phyloP scores from a whole-genome alignment of 1,284 basidiomycete species.

The Athelia psychrophila region DNA sequence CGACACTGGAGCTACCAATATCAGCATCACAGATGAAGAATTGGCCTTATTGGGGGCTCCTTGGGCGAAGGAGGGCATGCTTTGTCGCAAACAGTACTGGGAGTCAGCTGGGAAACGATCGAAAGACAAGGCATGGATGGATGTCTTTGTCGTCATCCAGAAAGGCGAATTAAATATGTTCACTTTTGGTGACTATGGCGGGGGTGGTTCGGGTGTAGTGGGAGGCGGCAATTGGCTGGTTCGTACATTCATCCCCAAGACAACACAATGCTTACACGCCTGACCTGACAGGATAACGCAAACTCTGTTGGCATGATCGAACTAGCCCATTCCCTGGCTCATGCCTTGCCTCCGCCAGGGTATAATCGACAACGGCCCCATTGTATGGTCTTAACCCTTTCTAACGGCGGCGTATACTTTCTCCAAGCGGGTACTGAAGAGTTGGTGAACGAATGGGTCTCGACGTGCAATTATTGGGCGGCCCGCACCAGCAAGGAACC shows the following conservation, averaged over 20 bases:
- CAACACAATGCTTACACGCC: constrained; percentile 6
- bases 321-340: constrained; percentile 87
- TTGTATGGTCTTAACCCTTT: constrained; percentile 92
- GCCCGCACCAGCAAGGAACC: constrained; percentile 93
- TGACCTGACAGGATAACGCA: constrained; percentile 69
- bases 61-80: constrained; percentile 98
- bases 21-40: constrained; percentile 91
- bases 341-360: constrained; percentile 86
- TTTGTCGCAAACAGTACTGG: constrained; percentile 93
- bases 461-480: constrained; percentile 99
- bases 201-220: constrained; percentile 59
- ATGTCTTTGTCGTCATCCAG: constrained; percentile 94
- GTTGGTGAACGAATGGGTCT: constrained; percentile 96
- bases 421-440: constrained; percentile 98
- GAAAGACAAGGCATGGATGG: constrained; percentile 86
- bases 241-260: constrained; percentile 28
- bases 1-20: constrained; percentile 58
- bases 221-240: constrained; percentile 98
- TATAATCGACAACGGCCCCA: constrained; percentile 89
- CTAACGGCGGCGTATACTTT: constrained; percentile 89
- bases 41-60: constrained; percentile 92
- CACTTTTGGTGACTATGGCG: constrained; percentile 73
- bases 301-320: constrained; percentile 76
- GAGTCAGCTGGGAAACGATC: constrained; percentile 81
- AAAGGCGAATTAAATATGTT: constrained; percentile 96